Evolutionary conservation across 306 rosid genomes (phyloP), one percentile per base, ranked within the genome.

Genomic region (Prunus salicina): DNA sequence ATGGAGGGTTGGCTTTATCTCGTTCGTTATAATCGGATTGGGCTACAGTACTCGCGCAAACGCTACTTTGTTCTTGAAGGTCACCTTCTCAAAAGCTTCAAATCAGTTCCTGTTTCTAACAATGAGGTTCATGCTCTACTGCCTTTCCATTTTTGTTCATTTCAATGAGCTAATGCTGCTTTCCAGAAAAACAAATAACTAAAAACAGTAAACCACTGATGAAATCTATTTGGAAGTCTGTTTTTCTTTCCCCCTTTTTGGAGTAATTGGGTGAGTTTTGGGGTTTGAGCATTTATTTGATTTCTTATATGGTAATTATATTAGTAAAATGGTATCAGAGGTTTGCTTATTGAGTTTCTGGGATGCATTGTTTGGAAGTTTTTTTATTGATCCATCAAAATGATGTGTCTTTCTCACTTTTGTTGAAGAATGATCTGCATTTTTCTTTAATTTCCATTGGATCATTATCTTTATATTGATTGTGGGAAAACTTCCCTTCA

Each of bases 1-100:
- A 89, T 89, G 94, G 97, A 89, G 71, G 97, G 97, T 1, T 91
- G 97, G 97, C 73, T 91, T 65, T 86, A 89, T 82, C 84, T 89
- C 25, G 84, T 91, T 22, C 91, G 94, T 32, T 91, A 89, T 22
- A 86, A 91, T 73, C 89, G 94, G 68, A 76, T 91, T 53, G 93
- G 93, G 62, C 81, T 88, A 27, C 97, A 89, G 78, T 88, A 87
- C 84, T 91, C 94, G 1, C 85, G 90, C 47, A 91, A 91, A 67
- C 90, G 94, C 47, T 91, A 91, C 88, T 89, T 91, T 81, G 81
- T 91, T 53, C 89, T 91, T 51, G 83, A 91, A 11, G 86, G 78
- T 53, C 84, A 85, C 77, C 85, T 63, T 80, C 97, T 91, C 56
- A 84, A 85, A 60, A 87, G 92, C 79, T 91, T 89, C 86, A 91